phyloP scores from a whole-genome alignment of 2,329 filamentous ascomycete genomes.

The Aspergillus floridensis region DNA sequence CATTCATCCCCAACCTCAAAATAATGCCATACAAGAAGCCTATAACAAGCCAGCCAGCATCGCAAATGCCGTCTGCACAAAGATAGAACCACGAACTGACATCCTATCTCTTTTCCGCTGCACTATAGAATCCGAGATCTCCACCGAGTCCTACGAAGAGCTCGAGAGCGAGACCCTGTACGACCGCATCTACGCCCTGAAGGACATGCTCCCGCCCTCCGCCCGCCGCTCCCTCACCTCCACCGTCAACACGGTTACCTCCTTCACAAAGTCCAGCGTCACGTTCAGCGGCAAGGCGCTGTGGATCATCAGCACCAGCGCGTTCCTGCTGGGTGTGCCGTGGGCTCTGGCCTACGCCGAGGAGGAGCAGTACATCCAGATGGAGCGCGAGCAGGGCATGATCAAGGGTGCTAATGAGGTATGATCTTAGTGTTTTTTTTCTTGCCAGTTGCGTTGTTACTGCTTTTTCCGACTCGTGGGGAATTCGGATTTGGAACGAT shows the following conservation, averaged over 20 bases:
- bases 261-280: conserved; percentile 46
- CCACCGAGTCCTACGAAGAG: conserved; percentile 68
- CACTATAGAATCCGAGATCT: conserved; percentile 72
- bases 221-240: conserved; percentile 66
- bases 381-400: conserved; percentile 97
- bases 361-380: conserved; percentile 94
- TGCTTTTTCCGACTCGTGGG: not conserved
- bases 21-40: not conserved
- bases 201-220: conserved; percentile 72
- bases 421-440: conserved; percentile 26
- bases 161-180: conserved; percentile 59
- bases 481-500: no score
- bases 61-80: no score
- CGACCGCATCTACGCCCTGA: conserved; percentile 69
- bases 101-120: not conserved
- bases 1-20: not conserved
- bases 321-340: conserved; percentile 84
- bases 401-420: conserved; percentile 85
- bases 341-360: conserved; percentile 91
- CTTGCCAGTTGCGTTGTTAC: no score
- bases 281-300: conserved; percentile 77
- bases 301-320: conserved; percentile 88
- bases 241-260: conserved; percentile 50
- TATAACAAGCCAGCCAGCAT: not conserved
- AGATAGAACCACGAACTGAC: conserved; percentile 13